A percentile compares a stretch with the other conserved stretches of the same genome.
These are phyloP conservation scores for Cyclocybe cylindracea DNA, from an alignment of 768 basidiomycete species.

Conservation along the genomic window DNA sequence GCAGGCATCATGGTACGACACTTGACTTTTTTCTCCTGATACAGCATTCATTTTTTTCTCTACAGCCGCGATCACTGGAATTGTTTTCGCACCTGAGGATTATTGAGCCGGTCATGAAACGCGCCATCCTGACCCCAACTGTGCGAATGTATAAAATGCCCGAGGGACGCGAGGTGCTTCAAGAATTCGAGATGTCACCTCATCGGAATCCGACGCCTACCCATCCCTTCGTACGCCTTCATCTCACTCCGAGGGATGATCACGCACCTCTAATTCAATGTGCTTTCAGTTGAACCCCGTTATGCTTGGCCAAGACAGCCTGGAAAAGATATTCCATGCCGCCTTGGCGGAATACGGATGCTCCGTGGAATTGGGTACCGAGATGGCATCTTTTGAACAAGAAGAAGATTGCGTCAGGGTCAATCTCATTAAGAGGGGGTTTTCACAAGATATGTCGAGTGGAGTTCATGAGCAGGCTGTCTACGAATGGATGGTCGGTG, in stretches of 20 bases:
- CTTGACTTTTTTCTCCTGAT: not conserved
- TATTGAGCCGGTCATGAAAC: constrained; percentile 35
- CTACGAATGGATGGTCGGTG: constrained; percentile 42
- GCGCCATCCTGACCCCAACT: constrained; percentile 23
- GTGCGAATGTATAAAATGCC: constrained; percentile 37
- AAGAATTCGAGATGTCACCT: constrained; percentile 36
- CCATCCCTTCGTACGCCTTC: constrained; percentile 32
- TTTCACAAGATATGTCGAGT: constrained; percentile 13
- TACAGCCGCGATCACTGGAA: constrained; percentile 46
- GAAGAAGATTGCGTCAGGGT: constrained; percentile 34
- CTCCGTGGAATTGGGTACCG: constrained; percentile 44
- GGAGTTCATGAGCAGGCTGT: constrained; percentile 26
- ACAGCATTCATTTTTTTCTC: not conserved
- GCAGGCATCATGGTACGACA: constrained; percentile 36
- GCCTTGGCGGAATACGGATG: constrained; percentile 32
- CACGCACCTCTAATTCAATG: not conserved
- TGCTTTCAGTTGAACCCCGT: constrained; percentile 29
- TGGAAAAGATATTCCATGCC: constrained; percentile 39
- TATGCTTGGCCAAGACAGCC: constrained; percentile 34
- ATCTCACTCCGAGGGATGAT: not conserved
- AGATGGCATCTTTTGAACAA: constrained; percentile 45
- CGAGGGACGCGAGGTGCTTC: constrained; percentile 22
- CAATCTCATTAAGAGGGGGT: constrained; percentile 28
- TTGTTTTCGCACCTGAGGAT: constrained; percentile 39
- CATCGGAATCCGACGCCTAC: constrained; percentile 28